A percentile compares a stretch with the other conserved stretches of the same genome.
Conservation (phyloP, 2,329 filamentous ascomycete species). For the Clarireedia hainanense region DNA sequence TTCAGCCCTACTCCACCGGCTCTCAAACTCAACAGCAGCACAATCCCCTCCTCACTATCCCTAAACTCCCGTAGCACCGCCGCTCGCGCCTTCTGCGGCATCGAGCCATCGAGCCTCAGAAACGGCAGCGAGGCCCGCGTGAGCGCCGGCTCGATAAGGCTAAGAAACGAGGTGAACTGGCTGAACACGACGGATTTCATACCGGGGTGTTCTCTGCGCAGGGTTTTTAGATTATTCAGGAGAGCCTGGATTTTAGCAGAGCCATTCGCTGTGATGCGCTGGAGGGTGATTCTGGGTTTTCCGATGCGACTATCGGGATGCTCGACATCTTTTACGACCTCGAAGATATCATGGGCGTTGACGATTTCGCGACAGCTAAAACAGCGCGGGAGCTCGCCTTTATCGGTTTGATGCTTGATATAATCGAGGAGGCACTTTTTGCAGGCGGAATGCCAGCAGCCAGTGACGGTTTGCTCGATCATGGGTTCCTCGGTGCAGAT, state of each 20-base stretch:
- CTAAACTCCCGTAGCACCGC: conserved; percentile 70
- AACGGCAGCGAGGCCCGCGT: conserved; percentile 62
- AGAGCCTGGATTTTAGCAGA: conserved; percentile 85
- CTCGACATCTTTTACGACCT: conserved; percentile 76
- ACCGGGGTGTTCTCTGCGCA: conserved; percentile 56
- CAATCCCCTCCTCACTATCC: conserved; percentile 51
- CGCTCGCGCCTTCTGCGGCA: conserved; percentile 78
- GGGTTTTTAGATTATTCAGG: conserved; percentile 61
- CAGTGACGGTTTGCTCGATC: conserved; percentile 87
- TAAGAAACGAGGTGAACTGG: conserved; percentile 94
- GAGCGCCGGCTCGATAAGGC: conserved; percentile 80
- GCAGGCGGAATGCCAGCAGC: conserved; percentile 96
- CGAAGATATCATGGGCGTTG: conserved; percentile 78
- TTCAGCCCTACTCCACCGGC: conserved; percentile 94
- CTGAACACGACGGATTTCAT: conserved; percentile 92
- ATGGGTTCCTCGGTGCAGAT: conserved; percentile 95
- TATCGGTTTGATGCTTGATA: conserved; percentile 78
- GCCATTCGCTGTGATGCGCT: conserved; percentile 56
- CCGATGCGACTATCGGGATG: conserved; percentile 38
- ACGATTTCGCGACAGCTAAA: conserved; percentile 85
- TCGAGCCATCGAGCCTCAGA: conserved; percentile 85
- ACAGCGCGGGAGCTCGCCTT: conserved; percentile 68
- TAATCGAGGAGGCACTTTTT: conserved; percentile 87
- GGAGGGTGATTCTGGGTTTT: conserved; percentile 49
- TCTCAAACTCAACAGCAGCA: conserved; percentile 76